Evolutionary conservation across 116 monocot species (phyloP), one percentile per base, ranked within the genome.

Genomic region (Papilionanthe hybrid): DNA sequence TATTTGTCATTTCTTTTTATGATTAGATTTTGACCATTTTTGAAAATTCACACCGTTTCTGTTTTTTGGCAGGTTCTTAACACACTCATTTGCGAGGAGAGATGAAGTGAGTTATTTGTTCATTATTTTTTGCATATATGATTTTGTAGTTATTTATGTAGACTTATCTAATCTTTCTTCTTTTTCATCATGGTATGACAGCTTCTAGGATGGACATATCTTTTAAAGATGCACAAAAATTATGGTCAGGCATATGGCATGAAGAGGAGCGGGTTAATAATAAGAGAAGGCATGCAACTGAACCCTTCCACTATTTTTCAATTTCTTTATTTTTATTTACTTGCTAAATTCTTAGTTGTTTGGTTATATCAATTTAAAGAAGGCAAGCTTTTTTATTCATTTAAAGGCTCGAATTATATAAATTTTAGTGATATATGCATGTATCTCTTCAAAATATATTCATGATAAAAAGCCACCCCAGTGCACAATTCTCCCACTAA

Each of bases 41-140:
- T 69, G 11, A 3, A 5, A 25, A 69, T 69, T 69, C 2, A 69
- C 69, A 69, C 2, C 15, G 1, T 5, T 22, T 17, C 15, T 37
- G 13, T n/a, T 32, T 41, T 73, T 44, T 72, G 83, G 78, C 81
- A 91, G 89, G 80, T 89, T 57, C 30, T 66, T 89, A 79, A 65
- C 73, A 30, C 87, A 91, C 78, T 89, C 85, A 72, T 56, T 55
- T 79, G 10, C 87, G 19, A 85, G 91, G 58, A 85, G 58, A 77
- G 83, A 89, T 78, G 87, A 91, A 71, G 91, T 91, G 72, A 85
- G 82, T 85, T 81, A 42, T 72, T 79, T 53, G 22, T 30, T 81
- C 74, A 5, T 75, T 41, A 13, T 48, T 30, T 11, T 12, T 63
- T 37, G 65, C 65, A 1, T 65, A 25, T 65, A 8, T 65, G 65